Percentiles rank a stretch among this genome's conserved stretches.
Conservation (phyloP, 202 grass and related monocot species). For the Thinopyrum obtusiflorum region DNA sequence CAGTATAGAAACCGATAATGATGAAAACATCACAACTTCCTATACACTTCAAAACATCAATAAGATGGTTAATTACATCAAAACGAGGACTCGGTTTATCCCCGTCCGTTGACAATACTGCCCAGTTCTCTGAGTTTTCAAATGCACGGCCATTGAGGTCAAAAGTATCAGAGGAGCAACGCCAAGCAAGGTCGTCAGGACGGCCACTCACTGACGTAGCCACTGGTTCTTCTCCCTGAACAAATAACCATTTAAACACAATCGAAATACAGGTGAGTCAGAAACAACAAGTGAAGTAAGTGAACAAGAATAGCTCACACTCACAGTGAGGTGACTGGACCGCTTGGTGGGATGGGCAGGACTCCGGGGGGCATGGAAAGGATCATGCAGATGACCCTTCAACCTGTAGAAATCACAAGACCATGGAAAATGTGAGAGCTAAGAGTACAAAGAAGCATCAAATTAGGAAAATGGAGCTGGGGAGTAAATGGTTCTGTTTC, state of each 20-base stretch:
- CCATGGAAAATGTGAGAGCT: neutral
- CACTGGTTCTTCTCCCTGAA: conserved; percentile 74
- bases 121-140: conserved; percentile 84
- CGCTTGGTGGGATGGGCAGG: conserved; percentile 58
- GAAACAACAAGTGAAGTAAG: conserved; percentile 16
- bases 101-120: conserved; percentile 67
- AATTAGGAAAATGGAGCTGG: neutral
- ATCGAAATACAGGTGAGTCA: neutral
- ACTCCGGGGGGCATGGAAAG: conserved; percentile 78
- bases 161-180: conserved; percentile 57
- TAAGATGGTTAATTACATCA: conserved; percentile 52
- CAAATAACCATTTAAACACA: conserved; percentile 26
- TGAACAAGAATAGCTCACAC: conserved; percentile 53
- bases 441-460: conserved; percentile 9
- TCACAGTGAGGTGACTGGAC: conserved; percentile 57
- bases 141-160: conserved; percentile 60
- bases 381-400: conserved; percentile 80
- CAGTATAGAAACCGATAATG: neutral
- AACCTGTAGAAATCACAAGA: conserved; percentile 52
- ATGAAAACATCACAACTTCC: neutral
- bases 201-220: conserved; percentile 70
- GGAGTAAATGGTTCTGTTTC: neutral
- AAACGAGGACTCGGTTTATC: conserved; percentile 75
- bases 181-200: conserved; percentile 56
- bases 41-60: neutral